Evolutionary conservation across 495 filamentous ascomycete genomes (phyloP), one percentile per base, ranked within the genome.

Genomic region (Clavariopsis aquatica): DNA sequence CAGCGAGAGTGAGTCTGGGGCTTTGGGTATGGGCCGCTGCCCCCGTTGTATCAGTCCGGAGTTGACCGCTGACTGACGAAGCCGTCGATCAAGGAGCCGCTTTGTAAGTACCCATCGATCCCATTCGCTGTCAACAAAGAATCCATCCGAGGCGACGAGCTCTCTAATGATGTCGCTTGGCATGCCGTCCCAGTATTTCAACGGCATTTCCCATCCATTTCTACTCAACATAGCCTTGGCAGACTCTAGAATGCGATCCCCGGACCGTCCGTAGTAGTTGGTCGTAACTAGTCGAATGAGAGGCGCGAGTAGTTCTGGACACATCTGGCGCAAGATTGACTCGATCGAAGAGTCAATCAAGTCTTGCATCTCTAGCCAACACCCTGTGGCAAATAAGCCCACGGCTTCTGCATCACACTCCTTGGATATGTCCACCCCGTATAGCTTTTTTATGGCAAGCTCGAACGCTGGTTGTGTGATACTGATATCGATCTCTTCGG

Each of bases 341-440:
- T 78, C 78, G 24, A 84, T 80, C 62, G 81, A 81, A 19, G 77
- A 74, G n/a, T 86, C 80, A 17, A 84, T 76, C 41, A 86, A 72
- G 58, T 86, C 83, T 27, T 82, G 79, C 76, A 86, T 83, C 57
- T 85, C 83, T 2, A 86, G 70, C 81, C 82, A 86, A 62, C 82
- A 84, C 9, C 78, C 83, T 6, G 82, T 82, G 20, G 83, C 84
- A 62, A 86, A 81, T n/a, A 86, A 73, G 9, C 81, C 79, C 57
- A 85, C 71, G 13, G 83, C 83, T 57, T 86, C 78, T 23, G 69
- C 72, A 52, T 84, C 81, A 66, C 84, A 83, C 64, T 86, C 82
- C 17, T 61, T 62, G 38, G 71, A 60, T 45, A 77, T 75, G 61
- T 78, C 75, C 64, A 74, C 78, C 3, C 83, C 83, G 69, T 86